Base-by-base conservation (phyloP, 768 basidiomycete genomes). In the Cyathus striatus region DNA sequence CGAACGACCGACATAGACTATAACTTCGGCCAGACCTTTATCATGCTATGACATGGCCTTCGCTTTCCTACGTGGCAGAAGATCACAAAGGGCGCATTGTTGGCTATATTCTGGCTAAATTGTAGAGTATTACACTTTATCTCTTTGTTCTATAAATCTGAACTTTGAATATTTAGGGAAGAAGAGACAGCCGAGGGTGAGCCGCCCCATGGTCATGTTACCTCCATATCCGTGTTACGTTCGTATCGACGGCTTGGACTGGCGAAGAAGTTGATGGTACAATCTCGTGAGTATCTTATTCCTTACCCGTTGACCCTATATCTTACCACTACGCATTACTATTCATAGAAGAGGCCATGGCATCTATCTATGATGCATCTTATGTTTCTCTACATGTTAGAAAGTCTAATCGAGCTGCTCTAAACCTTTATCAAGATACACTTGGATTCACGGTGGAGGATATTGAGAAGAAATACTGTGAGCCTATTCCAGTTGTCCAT, bases 71-170 rank as follows among this genome's bases (percentile, higher is more conserved):
- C 50, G 92, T 97, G 2, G 94, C 94, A 1, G 90, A 93, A 61
- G 92, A 95, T 54, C 79, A 83, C 51, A 82, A 89, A 52, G 93
- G 93, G 7, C 78, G 89, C 45, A 85, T 97, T 42, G 92, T 96
- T 12, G 94, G 94, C 25, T 97, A 97, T 62, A 94, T 96, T 45
- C 69, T 97, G 38, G 93, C 90, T 16, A 96, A 96, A 65, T 96
- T 97, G 94, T 95, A n/a, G 52, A 44, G 77, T 66, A 32, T 1
- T 13, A 23, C 39, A 10, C 17, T n/a, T 26, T 25, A 5, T 37
- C 34, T 23, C 35, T 18, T 30, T 41, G 40, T 5, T 21, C 23
- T 14, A 27, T 16, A 6, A 30, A 9, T 6, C 40, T 27, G 40
- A 32, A 27, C 17, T 7, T 30, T 12, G n/a, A 22, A 16, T 23